phyloP scores from a whole-genome alignment of 2,329 filamentous ascomycete species.

The Trichoderma sp. region DNA sequence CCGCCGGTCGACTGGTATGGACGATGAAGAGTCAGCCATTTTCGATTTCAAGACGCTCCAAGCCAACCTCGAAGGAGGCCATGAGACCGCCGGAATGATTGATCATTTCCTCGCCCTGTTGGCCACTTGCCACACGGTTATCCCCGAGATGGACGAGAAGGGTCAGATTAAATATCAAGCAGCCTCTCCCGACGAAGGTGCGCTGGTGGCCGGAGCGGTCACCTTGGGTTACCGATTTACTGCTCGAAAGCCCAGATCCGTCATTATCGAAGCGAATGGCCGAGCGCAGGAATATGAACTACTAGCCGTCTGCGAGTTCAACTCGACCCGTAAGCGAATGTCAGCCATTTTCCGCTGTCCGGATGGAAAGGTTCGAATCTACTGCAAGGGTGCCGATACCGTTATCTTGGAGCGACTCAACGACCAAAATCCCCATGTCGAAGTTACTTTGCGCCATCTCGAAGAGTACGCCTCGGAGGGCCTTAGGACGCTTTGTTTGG shows the following conservation, averaged over 20 bases:
- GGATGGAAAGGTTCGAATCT: conserved; percentile 90
- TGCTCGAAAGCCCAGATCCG: conserved; percentile 84
- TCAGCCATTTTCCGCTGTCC: conserved; percentile 96
- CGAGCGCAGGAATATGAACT: conserved; percentile 82
- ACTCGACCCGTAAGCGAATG: conserved; percentile 92
- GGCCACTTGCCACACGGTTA: conserved; percentile 93
- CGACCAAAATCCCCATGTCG: conserved; percentile 81
- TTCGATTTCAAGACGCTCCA: conserved; percentile 80
- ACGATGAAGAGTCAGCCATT: conserved; percentile 80
- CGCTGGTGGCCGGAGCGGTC: conserved; percentile 90
- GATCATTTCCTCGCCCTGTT: conserved; percentile 87
- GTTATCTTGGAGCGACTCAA: conserved; percentile 92
- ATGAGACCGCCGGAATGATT: conserved; percentile 56
- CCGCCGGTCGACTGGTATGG: conserved; percentile 75
- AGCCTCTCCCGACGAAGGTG: conserved; percentile 94
- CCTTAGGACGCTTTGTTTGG: conserved; percentile 89
- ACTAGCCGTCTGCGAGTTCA: conserved; percentile 97
- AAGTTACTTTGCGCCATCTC: conserved; percentile 89
- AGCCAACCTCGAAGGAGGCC: conserved; percentile 65
- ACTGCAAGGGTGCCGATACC: conserved; percentile 96
- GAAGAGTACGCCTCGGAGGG: conserved; percentile 98
- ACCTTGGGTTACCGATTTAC: conserved; percentile 86
- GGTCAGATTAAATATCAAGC: conserved; percentile 95
- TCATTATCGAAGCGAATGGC: conserved; percentile 79
- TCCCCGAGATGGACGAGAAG: conserved; percentile 83